Evolutionary conservation across 1,284 basidiomycete species (phyloP).

Genomic region (Ceratorhiza oryzae-sativae): DNA sequence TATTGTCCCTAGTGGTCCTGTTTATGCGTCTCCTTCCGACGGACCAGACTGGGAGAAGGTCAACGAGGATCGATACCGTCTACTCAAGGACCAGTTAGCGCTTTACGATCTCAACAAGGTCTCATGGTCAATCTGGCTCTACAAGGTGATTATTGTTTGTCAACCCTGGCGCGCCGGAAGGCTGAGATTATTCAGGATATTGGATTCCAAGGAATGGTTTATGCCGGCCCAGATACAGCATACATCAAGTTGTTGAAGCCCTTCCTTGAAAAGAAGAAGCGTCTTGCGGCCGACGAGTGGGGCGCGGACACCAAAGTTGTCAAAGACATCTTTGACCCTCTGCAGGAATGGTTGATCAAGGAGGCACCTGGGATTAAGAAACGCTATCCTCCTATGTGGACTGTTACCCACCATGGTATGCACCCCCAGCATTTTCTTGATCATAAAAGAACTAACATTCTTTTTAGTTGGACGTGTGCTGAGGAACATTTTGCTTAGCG

Average conservation of each 20-base stretch:
- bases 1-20: slow-evolving; percentile 30
- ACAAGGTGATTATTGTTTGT: slow-evolving; percentile 59
- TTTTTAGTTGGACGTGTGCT: slow-evolving; percentile 58
- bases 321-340: slow-evolving; percentile 64
- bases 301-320: slow-evolving; percentile 62
- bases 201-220: slow-evolving; percentile 82
- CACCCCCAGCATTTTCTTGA: neutral
- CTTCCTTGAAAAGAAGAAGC: slow-evolving; percentile 70
- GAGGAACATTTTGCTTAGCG: slow-evolving; percentile 67
- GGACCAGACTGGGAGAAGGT: slow-evolving; percentile 59
- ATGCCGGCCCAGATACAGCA: slow-evolving; percentile 69
- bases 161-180: neutral
- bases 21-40: slow-evolving; percentile 44
- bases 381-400: slow-evolving; percentile 49
- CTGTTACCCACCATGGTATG: slow-evolving; percentile 39
- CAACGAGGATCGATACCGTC: slow-evolving; percentile 69
- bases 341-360: slow-evolving; percentile 48
- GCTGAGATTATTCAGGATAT: slow-evolving; percentile 58
- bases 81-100: slow-evolving; percentile 74
- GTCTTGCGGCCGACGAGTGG: slow-evolving; percentile 71
- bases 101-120: slow-evolving; percentile 67
- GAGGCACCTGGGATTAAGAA: slow-evolving; percentile 47
- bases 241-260: slow-evolving; percentile 69
- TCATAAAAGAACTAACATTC: neutral
- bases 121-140: slow-evolving; percentile 83